Evolutionary conservation across 2,329 filamentous ascomycete genomes (phyloP).

Genomic region (Sporothrix phasma): DNA sequence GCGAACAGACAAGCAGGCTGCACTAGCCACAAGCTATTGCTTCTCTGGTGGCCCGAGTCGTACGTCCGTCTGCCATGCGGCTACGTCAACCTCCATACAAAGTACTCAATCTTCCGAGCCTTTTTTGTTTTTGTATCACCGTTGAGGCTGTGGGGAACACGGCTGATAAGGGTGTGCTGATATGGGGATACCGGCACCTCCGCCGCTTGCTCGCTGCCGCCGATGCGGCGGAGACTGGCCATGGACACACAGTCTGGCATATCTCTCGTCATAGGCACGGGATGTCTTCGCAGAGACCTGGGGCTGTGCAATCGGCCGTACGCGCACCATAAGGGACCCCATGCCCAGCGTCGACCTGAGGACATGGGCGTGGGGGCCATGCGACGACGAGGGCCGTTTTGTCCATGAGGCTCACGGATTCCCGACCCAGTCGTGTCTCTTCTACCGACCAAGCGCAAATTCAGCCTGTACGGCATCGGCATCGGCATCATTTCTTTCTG

Average conservation of each 20-base stretch:
- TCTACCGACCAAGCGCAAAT: no score
- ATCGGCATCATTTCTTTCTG: no score
- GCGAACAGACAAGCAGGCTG: neutral
- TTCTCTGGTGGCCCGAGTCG: neutral
- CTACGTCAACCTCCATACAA: neutral
- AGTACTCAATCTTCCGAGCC: neutral
- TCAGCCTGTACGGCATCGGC: no score
- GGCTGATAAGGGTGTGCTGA: neutral
- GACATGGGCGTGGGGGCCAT: neutral
- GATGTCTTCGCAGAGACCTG: no score
- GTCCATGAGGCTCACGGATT: no score
- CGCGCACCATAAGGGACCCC: neutral
- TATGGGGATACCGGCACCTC: neutral
- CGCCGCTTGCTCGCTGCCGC: neutral
- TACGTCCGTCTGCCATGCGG: neutral
- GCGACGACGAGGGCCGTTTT: neutral
- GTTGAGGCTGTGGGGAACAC: no score
- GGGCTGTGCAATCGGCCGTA: neutral
- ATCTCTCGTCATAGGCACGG: neutral
- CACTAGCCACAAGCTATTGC: neutral
- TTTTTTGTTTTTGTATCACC: no score
- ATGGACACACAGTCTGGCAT: neutral
- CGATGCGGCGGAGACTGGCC: neutral
- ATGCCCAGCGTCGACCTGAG: neutral
- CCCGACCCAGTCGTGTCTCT: no score